Base-by-base conservation (phyloP, 495 filamentous ascomycete species). In the Physcia stellaris region DNA sequence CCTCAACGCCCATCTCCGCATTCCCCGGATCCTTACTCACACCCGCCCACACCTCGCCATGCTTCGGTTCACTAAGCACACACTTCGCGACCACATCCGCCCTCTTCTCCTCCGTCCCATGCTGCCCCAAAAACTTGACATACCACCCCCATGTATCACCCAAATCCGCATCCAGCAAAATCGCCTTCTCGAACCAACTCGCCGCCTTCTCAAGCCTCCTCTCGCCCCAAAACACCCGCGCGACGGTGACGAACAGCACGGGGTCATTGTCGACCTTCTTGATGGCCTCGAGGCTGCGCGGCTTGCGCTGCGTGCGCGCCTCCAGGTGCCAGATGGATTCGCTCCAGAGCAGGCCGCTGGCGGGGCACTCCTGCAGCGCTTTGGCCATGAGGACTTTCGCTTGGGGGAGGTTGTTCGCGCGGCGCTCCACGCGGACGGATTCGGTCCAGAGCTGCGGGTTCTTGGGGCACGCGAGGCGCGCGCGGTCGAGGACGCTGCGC, bases 121-220 rank as follows among this genome's bases (percentile, higher is more conserved):
- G 85, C 68, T 90, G 79, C 44, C 71, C 41, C 48, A 95, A 53
- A 52, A 95, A 98, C 59, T 88, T 92, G 58, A 81, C 90, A 50
- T 94, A 98, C 88, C 88, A 98, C 27, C 85, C 90, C 90, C 90
- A 98, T 4, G 79, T 85, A 62, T 98, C 90, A 23, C 92, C 90
- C 22, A 77, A 57, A 55, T 95, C 87, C 19, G 75, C 70, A 50
- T 96, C 84, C 10, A 86, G 65, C 38, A 93, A 59, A 37, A 94
- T 77, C 4, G 90, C 90, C 61, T 94, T 90, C 64, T 93, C 83
- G 52, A 98, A 96, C 90, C 90, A 98, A 39, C 75, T 87, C 60
- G 80, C 74, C 9, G 92, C 87, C 53, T 94, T 87, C 42, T 94
- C 87, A 17, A 96, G 63, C 52, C 78, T 77, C 4, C 90, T 67